Percentiles rank a stretch among this genome's conserved stretches.
Conservation (phyloP, 2,329 filamentous ascomycete genomes). For the Aspergillus sp. region DNA sequence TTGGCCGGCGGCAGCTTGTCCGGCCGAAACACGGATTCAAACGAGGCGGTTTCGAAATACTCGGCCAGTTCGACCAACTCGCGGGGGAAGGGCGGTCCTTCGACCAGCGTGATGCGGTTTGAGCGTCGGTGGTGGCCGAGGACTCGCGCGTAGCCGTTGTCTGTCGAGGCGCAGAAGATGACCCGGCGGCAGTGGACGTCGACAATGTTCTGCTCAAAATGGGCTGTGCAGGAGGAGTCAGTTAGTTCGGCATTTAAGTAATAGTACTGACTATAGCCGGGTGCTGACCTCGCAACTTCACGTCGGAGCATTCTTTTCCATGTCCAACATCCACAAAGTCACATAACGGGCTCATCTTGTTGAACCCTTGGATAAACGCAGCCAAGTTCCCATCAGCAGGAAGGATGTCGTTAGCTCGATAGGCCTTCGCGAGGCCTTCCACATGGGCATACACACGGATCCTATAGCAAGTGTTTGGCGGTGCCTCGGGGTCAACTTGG, state of each 20-base stretch:
- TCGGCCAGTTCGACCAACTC: slow-evolving; percentile 25
- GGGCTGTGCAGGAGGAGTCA: slow-evolving; percentile 17
- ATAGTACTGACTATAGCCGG: not conserved
- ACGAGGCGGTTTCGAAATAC: slow-evolving; percentile 7
- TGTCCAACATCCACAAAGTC: slow-evolving; percentile 36
- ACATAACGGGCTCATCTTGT: slow-evolving; percentile 28
- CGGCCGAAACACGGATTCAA: slow-evolving; percentile 8
- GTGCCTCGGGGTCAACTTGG: slow-evolving; percentile 8
- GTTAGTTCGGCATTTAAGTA: too few relatives aligned
- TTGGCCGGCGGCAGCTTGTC: slow-evolving; percentile 5
- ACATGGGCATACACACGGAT: slow-evolving; percentile 34
- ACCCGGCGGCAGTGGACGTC: slow-evolving; percentile 34
- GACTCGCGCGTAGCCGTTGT: slow-evolving; percentile 36
- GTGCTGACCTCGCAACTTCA: slow-evolving; percentile 31
- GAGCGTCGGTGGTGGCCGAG: slow-evolving; percentile 24
- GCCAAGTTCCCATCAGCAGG: slow-evolving; percentile 14
- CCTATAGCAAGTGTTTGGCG: slow-evolving; percentile 18
- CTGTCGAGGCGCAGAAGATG: slow-evolving; percentile 35
- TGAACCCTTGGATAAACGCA: slow-evolving; percentile 35
- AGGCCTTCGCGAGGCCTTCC: slow-evolving; percentile 26
- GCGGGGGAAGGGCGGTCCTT: slow-evolving; percentile 27
- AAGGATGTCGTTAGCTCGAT: slow-evolving; percentile 21
- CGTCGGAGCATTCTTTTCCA: slow-evolving; percentile 37
- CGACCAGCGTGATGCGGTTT: slow-evolving; percentile 28
- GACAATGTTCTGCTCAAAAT: slow-evolving; percentile 21